Base-by-base conservation (phyloP, 2,329 filamentous ascomycete genomes). In the Aureobasidium sp. region DNA sequence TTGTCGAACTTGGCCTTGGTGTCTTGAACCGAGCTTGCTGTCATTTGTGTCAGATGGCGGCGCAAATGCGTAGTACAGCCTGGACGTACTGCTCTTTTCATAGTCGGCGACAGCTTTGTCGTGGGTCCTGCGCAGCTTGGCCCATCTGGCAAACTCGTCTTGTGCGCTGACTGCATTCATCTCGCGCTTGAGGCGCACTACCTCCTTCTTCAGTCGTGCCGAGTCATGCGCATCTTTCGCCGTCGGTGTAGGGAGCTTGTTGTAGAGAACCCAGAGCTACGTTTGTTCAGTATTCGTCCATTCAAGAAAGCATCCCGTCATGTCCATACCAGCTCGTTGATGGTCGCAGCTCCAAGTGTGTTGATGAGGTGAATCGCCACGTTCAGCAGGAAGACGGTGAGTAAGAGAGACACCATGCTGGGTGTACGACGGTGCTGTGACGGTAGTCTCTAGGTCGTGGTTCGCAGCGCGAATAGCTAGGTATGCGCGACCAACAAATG, bases 111-210 rank as follows among this genome's bases (percentile, higher is more conserved):
- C 78, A 54, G 80, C 78, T 72, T 88, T 89, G 71, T 90, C 87
- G 71, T 89, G 85, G 65, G 85, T 79, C 66, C 87, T 77, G 58
- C 85, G 75, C 55, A 90, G 70, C 71, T 88, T 88, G 2, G 87
- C 87, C 87, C 87, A 90, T 73, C 83, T 87, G 15, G 87, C 84
- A 71, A 99, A 99, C 76, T 99, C 86, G 73, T 99, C 93, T 78
- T 99, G 94, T 66, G 91, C 93, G 78, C 91, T 97, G 61, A 91
- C 94, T 61, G 84, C 86, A 70, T 87, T 89, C 76, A 99, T 85
- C 67, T 97, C 91, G 62, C 84, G 86, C 69, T 94, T 90, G 41
- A 94, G 79, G 62, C 85, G 84, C 48, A 97, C 79, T 67, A 92
- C 91, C 67, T 97, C 90, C 59, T 81, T 79, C 71, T 94, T 91